Evolutionary conservation across 306 rosid genomes (phyloP).

Genomic region (Glycyrrhiza uralensis): DNA sequence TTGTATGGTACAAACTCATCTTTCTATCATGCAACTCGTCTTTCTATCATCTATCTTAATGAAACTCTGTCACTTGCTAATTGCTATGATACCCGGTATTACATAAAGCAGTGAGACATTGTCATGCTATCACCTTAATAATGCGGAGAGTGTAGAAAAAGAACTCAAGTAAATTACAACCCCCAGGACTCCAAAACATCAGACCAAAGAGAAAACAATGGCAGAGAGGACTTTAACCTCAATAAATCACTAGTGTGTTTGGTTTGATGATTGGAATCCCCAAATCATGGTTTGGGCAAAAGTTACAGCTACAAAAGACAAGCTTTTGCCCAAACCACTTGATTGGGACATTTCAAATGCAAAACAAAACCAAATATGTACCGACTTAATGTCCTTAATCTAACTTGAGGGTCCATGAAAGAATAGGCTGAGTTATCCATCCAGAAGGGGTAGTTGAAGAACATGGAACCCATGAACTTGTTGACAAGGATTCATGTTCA

Average conservation of each 20-base stretch:
- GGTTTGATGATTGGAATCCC: neutral
- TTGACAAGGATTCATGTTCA: neutral
- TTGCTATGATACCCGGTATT: neutral
- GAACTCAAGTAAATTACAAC: neutral
- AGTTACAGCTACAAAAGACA: too few relatives aligned
- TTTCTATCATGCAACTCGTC: neutral
- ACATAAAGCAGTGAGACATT: neutral
- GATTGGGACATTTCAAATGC: neutral
- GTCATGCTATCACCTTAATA: conserved; percentile 2
- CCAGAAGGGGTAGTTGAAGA: neutral
- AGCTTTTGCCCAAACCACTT: neutral
- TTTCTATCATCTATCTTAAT: too few relatives aligned
- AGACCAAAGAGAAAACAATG: neutral
- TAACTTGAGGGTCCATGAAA: neutral
- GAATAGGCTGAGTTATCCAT: neutral
- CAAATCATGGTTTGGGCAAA: neutral
- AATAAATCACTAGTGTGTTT: neutral
- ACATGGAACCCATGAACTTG: neutral
- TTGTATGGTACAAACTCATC: neutral
- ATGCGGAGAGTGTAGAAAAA: neutral
- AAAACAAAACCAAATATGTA: neutral
- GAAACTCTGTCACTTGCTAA: neutral
- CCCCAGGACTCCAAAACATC: conserved; percentile 9
- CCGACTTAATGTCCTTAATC: neutral
- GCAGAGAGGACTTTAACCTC: neutral